Evolutionary conservation across 2,329 filamentous ascomycete genomes (phyloP).

Genomic region (Hymenotorrendiella dingleyae): DNA sequence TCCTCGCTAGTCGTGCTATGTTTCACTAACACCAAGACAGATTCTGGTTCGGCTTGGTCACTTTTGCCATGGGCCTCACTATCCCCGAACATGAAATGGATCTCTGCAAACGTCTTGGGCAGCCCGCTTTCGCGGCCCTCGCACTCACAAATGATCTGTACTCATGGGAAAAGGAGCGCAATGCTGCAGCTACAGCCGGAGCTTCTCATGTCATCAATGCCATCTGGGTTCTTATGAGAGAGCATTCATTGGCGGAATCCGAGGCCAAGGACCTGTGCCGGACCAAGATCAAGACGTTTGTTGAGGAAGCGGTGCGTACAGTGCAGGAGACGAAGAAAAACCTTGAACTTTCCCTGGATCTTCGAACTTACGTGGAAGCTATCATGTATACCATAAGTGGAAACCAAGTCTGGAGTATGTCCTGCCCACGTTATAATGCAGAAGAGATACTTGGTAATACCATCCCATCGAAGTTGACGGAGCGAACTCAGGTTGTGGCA

Average conservation of each 20-base stretch:
- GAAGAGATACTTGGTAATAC: too few relatives aligned
- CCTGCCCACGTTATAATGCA: slow-evolving; percentile 5
- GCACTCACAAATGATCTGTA: neutral
- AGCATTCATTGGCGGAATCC: neutral
- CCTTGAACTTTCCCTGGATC: neutral
- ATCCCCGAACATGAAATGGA: slow-evolving; percentile 4
- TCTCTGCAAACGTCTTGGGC: neutral
- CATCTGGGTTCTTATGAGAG: slow-evolving; percentile 3
- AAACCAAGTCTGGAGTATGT: slow-evolving; percentile 2
- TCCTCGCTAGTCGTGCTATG: neutral
- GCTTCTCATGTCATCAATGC: neutral
- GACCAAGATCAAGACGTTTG: neutral
- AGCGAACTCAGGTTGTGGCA: too few relatives aligned
- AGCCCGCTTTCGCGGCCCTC: neutral
- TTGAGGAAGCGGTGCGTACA: neutral
- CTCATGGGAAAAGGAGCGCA: slow-evolving; percentile 1
- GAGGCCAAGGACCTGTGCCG: neutral
- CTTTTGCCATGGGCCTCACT: slow-evolving; percentile 4
- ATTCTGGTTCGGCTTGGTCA: slow-evolving; percentile 3
- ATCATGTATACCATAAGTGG: neutral
- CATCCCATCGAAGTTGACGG: too few relatives aligned
- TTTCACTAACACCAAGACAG: too few relatives aligned
- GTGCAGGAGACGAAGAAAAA: neutral
- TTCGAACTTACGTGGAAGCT: neutral
- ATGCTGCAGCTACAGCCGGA: neutral